These are phyloP conservation scores for Gonium pectorale DNA, from an alignment of 139 green algal genomes.

Conservation along the genomic window DNA sequence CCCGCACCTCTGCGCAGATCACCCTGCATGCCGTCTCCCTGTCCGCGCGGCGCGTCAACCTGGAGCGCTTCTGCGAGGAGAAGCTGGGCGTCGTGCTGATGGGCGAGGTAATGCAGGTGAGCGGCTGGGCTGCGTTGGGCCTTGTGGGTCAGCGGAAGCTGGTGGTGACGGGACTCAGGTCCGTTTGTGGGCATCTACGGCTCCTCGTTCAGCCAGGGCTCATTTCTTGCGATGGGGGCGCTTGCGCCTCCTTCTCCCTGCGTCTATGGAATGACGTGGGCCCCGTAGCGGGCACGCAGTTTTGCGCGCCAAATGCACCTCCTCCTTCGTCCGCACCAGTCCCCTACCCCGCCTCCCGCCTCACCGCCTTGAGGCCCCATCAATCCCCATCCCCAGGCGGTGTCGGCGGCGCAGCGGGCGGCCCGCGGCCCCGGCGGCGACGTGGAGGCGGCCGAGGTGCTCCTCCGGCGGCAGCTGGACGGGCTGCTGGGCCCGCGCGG, in stretches of 20 bases:
- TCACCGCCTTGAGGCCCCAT: background rate
- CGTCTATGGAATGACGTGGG: background rate
- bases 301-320: background rate
- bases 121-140: background rate
- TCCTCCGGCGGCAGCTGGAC: conserved; percentile 21
- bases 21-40: conserved; percentile 23
- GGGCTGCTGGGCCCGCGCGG: background rate
- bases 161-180: background rate
- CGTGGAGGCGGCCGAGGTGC: conserved; percentile 3
- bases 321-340: background rate
- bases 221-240: too few relatives aligned
- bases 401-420: background rate
- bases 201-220: too few relatives aligned
- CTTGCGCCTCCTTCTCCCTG: too few relatives aligned
- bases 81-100: conserved; percentile 12
- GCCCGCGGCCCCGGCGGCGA: background rate
- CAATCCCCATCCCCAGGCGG: background rate
- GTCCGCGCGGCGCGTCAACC: background rate
- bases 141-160: too few relatives aligned
- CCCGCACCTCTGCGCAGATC: too few relatives aligned
- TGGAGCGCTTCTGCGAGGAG: conserved; percentile 7
- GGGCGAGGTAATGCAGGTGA: conserved; percentile 29
- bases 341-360: background rate
- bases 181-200: too few relatives aligned
- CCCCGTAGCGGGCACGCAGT: background rate